These are phyloP conservation scores for Pichia sp. DNA, from an alignment of 1,139 yeast species.

Conservation along the genomic window DNA sequence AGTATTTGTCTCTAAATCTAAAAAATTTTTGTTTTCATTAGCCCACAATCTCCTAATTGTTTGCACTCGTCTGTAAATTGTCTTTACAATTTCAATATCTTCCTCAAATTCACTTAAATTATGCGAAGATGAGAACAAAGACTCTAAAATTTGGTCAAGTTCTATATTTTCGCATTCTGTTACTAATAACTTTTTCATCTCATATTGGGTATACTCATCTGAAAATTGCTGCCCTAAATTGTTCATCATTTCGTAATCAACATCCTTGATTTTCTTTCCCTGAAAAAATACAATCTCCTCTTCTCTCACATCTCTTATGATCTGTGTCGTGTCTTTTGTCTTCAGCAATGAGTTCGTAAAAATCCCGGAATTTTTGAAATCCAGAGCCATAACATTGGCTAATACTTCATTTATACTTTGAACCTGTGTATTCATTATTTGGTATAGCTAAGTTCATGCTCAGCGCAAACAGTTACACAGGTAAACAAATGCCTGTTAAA, in stretches of 20 bases:
- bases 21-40: constrained; percentile 2
- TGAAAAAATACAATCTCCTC: constrained; percentile 16
- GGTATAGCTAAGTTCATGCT: too few species aligned
- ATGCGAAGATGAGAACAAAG: neutral
- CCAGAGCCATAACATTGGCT: neutral
- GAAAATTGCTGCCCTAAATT: neutral
- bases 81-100: constrained; percentile 4
- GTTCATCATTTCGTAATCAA: constrained; percentile 14
- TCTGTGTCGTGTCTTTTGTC: constrained; percentile 15
- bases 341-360: constrained; percentile 16
- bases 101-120: constrained; percentile 1
- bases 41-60: constrained; percentile 10
- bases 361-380: constrained; percentile 9
- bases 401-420: neutral
- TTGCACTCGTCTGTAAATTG: constrained; percentile 4
- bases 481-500: too few species aligned
- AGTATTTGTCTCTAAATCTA: constrained; percentile 9
- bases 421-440: neutral
- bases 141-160: neutral
- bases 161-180: constrained; percentile 1
- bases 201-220: constrained; percentile 6
- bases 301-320: constrained; percentile 15
- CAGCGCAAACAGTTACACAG: too few species aligned
- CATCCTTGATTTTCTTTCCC: constrained; percentile 12
- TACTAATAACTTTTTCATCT: constrained; percentile 7